phyloP scores from a whole-genome alignment of 2,329 filamentous ascomycete species.

The Biscogniauxia sp. region DNA sequence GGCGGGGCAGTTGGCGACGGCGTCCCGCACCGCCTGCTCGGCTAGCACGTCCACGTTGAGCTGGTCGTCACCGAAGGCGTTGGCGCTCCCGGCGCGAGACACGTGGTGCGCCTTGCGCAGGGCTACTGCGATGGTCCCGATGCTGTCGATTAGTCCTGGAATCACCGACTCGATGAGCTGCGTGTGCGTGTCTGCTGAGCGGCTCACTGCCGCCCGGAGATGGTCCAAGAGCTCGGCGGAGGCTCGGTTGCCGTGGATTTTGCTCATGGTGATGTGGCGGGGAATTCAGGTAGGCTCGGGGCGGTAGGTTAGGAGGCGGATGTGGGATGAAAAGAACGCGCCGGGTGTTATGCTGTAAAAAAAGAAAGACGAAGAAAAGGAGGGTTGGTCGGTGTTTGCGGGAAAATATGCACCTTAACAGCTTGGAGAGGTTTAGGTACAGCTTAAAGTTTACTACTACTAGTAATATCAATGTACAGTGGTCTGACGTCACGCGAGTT shows the following conservation, averaged over 20 bases:
- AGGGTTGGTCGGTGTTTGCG: too few relatives aligned
- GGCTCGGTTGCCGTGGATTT: too few relatives aligned
- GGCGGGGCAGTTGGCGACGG: conserved; percentile 42
- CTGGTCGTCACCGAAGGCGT: conserved; percentile 59
- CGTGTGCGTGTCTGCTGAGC: conserved; percentile 9
- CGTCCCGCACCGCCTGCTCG: conserved; percentile 46
- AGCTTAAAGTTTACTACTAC: too few relatives aligned
- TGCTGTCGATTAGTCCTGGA: conserved; percentile 44
- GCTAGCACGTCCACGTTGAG: conserved; percentile 56
- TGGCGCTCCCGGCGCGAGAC: conserved; percentile 47
- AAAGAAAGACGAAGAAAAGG: too few relatives aligned
- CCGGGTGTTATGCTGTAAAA: too few relatives aligned
- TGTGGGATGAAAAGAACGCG: too few relatives aligned
- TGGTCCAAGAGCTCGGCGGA: background rate
- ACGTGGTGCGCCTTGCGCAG: conserved; percentile 47
- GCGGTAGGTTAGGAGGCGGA: too few relatives aligned
- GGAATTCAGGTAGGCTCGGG: too few relatives aligned
- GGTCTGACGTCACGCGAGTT: background rate
- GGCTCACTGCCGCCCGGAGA: conserved; percentile 6
- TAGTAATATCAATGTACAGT: too few relatives aligned
- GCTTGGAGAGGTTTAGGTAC: too few relatives aligned
- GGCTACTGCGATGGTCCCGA: conserved; percentile 43
- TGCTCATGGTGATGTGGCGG: too few relatives aligned
- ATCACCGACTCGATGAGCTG: conserved; percentile 45
- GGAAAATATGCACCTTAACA: too few relatives aligned